A percentile compares a stretch with the other conserved stretches of the same genome.
Conservation (phyloP, 306 rosid species). For the Quercus alba region DNA sequence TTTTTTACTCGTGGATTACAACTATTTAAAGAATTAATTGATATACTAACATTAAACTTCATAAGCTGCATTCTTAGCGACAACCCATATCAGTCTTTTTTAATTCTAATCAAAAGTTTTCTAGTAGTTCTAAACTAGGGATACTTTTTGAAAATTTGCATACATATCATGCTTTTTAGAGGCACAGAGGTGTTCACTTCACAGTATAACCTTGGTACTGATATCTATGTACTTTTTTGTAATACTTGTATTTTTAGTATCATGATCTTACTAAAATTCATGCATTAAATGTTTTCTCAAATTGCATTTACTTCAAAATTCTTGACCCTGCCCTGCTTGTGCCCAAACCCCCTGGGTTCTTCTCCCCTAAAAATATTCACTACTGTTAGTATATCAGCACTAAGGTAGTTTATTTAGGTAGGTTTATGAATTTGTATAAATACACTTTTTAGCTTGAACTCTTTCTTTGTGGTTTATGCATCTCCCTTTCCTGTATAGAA, state of each 20-base stretch:
- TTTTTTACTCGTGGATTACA: not conserved
- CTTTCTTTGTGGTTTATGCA: not conserved
- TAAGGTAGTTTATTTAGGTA: constrained; percentile 2
- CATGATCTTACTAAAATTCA: too few relatives aligned
- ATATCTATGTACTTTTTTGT: too few relatives aligned
- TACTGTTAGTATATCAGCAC: not conserved
- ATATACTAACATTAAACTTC: not conserved
- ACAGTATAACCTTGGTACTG: not conserved
- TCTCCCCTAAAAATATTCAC: not conserved
- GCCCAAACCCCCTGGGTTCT: constrained; percentile 4
- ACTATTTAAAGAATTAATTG: not conserved
- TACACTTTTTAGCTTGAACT: not conserved
- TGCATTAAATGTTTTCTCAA: not conserved
- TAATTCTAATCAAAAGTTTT: not conserved
- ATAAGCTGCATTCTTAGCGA: not conserved
- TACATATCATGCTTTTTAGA: not conserved
- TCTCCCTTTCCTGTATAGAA: not conserved
- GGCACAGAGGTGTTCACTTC: not conserved
- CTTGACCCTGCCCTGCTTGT: not conserved
- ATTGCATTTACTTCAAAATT: not conserved
- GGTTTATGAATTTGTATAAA: not conserved
- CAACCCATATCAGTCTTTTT: not conserved
- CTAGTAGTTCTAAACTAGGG: not conserved
- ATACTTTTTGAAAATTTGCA: not conserved
- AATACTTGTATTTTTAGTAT: too few relatives aligned